Evolutionary conservation across 2,329 filamentous ascomycete genomes (phyloP).

Genomic region (Cercospora berteroae): DNA sequence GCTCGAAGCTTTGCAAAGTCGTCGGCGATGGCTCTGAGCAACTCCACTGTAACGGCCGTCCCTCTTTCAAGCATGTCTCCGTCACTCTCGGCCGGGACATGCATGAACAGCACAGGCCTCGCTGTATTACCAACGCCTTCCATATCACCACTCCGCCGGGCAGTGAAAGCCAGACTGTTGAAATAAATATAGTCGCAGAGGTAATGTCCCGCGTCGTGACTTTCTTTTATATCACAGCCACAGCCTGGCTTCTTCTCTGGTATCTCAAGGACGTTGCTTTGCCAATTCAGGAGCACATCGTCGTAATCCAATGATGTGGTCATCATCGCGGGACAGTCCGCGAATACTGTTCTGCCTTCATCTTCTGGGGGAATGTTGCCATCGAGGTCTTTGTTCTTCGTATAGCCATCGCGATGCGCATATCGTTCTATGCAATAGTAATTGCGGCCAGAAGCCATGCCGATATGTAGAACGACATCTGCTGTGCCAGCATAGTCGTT

Average conservation of each 20-base stretch:
- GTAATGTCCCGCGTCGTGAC: conserved; percentile 44
- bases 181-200: conserved; percentile 49
- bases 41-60: conserved; percentile 31
- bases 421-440: conserved; percentile 70
- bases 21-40: conserved; percentile 41
- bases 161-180: conserved; percentile 40
- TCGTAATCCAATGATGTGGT: conserved; percentile 35
- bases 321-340: conserved; percentile 33
- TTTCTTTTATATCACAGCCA: conserved; percentile 36
- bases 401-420: conserved; percentile 70
- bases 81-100: conserved; percentile 42
- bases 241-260: conserved; percentile 32
- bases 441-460: conserved; percentile 65
- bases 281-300: conserved; percentile 34
- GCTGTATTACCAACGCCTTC: conserved; percentile 22
- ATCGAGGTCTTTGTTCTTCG: conserved; percentile 65
- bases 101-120: conserved; percentile 43
- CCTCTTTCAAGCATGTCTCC: conserved; percentile 37
- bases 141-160: conserved; percentile 23
- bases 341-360: conserved; percentile 28
- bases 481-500: conserved; percentile 46
- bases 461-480: conserved; percentile 73
- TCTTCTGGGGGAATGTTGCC: conserved; percentile 40
- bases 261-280: conserved; percentile 27
- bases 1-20: conserved; percentile 23